These are phyloP conservation scores for Lepidium africanum DNA, from an alignment of 345 rosid species.

Conservation along the genomic window DNA sequence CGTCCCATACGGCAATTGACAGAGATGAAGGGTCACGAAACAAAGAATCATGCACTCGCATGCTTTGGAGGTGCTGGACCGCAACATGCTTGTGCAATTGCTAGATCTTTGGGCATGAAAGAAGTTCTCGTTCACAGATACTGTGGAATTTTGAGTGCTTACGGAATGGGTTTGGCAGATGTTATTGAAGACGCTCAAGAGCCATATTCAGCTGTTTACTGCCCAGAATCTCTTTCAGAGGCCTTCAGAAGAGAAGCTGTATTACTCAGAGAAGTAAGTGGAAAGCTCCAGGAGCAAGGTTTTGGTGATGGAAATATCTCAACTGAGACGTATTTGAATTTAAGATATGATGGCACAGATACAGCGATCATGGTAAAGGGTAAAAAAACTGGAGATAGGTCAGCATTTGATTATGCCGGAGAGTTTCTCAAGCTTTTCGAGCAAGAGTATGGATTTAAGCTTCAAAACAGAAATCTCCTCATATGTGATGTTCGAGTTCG, in stretches of 20 bases:
- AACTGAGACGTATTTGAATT: slow-evolving; percentile 68
- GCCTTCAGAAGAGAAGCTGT: slow-evolving; percentile 54
- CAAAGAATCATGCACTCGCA: slow-evolving; percentile 87
- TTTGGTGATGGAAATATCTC: slow-evolving; percentile 57
- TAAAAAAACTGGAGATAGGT: slow-evolving; percentile 35
- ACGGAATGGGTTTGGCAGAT: slow-evolving; percentile 98
- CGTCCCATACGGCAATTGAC: slow-evolving; percentile 93
- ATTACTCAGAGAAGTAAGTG: slow-evolving; percentile 48
- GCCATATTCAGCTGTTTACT: slow-evolving; percentile 84
- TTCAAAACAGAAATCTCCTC: slow-evolving; percentile 65
- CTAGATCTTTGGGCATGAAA: slow-evolving; percentile 86
- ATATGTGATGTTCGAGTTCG: slow-evolving; percentile 90
- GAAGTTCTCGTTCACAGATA: slow-evolving; percentile 83
- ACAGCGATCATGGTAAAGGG: slow-evolving; percentile 93
- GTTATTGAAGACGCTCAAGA: slow-evolving; percentile 95
- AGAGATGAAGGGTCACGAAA: slow-evolving; percentile 98
- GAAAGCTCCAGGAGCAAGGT: slow-evolving; percentile 72
- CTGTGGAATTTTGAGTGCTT: slow-evolving; percentile 92
- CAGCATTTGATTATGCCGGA: slow-evolving; percentile 47
- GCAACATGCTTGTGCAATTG: slow-evolving; percentile 96
- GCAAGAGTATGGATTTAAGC: slow-evolving; percentile 91
- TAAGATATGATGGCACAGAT: slow-evolving; percentile 96
- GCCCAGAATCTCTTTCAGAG: slow-evolving; percentile 55
- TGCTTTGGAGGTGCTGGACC: slow-evolving; percentile 99
- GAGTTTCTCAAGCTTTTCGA: slow-evolving; percentile 78